Conservation (phyloP, 257 asterid species). For the Misopates orontium region DNA sequence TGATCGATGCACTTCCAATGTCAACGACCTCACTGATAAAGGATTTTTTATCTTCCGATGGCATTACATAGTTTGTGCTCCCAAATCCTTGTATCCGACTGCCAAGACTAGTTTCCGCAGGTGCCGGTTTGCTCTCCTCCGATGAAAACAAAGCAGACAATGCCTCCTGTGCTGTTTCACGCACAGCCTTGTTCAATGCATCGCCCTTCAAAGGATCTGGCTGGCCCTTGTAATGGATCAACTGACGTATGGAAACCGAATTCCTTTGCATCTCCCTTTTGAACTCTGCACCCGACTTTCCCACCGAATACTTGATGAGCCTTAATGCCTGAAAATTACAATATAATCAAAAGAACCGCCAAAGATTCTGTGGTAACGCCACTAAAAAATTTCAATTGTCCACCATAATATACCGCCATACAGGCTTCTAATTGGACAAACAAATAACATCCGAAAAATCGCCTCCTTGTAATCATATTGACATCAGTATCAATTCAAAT, state of each 20-base stretch:
- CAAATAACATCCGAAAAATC: slow-evolving; percentile 16
- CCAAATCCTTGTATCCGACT: slow-evolving; percentile 97
- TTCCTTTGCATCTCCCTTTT: slow-evolving; percentile 98
- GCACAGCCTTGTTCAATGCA: slow-evolving; percentile 90
- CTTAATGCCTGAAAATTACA: slow-evolving; percentile 67
- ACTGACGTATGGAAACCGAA: slow-evolving; percentile 82
- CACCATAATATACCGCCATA: slow-evolving; percentile 9
- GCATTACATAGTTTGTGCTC: slow-evolving; percentile 64
- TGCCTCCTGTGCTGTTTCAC: slow-evolving; percentile 96
- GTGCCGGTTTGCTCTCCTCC: slow-evolving; percentile 70
- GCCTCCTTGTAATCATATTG: slow-evolving; percentile 3
- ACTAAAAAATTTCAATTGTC: slow-evolving; percentile 2
- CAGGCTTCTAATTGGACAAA: slow-evolving; percentile 7
- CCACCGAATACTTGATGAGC: slow-evolving; percentile 86
- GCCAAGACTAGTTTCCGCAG: slow-evolving; percentile 68
- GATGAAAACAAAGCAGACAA: slow-evolving; percentile 79
- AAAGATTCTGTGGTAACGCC: slow-evolving; percentile 5
- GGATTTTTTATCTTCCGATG: slow-evolving; percentile 80
- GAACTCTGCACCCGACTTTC: slow-evolving; percentile 92
- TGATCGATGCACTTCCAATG: slow-evolving; percentile 87
- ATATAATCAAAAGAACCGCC: slow-evolving; percentile 8
- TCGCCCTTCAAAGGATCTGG: slow-evolving; percentile 96
- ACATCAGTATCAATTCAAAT: slow-evolving; percentile 7
- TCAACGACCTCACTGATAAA: slow-evolving; percentile 91
- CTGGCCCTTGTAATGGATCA: slow-evolving; percentile 91